Conservation (phyloP, 495 filamentous ascomycete species). For the Daldinia decipiens region DNA sequence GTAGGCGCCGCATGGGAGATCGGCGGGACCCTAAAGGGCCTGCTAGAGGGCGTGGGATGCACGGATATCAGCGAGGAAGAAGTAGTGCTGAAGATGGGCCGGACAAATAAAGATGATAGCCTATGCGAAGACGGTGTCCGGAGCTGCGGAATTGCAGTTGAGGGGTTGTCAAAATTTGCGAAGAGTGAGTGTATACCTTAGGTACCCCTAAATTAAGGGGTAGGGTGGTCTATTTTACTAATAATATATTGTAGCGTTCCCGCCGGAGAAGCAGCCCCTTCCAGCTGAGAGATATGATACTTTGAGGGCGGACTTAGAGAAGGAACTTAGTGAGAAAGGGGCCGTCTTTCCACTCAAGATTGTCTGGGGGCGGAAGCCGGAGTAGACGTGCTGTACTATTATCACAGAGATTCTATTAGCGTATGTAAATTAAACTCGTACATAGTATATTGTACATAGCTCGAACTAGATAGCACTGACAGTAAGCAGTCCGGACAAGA, state of each 20-base stretch:
- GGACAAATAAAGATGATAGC: not conserved
- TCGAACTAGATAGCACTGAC: no score
- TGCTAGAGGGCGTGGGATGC: not conserved
- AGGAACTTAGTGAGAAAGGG: conserved; percentile 1
- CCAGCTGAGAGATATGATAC: not conserved
- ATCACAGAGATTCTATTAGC: no score
- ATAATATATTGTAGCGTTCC: not conserved
- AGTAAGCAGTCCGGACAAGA: no score
- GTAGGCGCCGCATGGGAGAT: not conserved
- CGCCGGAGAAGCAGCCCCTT: not conserved
- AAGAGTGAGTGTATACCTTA: not conserved
- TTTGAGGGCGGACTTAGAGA: not conserved
- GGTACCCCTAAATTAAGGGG: not conserved
- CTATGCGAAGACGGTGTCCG: conserved; percentile 1
- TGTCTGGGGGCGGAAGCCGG: not conserved
- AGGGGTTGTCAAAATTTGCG: not conserved
- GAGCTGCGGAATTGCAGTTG: not conserved
- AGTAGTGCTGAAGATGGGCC: not conserved
- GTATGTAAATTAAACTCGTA: no score
- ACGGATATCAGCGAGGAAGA: not conserved
- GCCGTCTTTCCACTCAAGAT: not conserved
- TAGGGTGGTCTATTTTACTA: not conserved
- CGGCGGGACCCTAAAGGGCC: not conserved
- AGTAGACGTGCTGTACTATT: not conserved
- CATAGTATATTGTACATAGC: no score